phyloP scores from a whole-genome alignment of 306 rosid genomes.

The Hylodesmum podocarpum region DNA sequence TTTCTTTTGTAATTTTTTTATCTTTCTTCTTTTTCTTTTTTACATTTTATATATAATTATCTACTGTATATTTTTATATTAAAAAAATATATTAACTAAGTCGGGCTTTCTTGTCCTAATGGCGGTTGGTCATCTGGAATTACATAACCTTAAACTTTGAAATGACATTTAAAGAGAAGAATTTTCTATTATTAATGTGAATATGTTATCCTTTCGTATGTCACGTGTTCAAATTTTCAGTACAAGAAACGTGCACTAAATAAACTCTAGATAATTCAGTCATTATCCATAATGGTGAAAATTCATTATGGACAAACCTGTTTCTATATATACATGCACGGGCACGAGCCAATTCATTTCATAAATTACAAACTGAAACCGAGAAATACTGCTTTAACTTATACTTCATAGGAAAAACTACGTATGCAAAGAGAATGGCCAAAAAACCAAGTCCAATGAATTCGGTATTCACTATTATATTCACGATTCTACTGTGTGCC shows the following conservation, averaged over 20 bases:
- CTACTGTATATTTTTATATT: too few species aligned
- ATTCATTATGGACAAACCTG: background rate
- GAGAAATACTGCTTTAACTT: background rate
- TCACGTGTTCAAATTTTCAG: background rate
- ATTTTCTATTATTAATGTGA: background rate
- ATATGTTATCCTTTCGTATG: too few species aligned
- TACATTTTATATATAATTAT: too few species aligned
- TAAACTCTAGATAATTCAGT: background rate
- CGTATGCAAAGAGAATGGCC: background rate
- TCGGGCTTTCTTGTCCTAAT: too few species aligned
- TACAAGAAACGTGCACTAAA: background rate
- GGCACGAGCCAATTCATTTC: background rate
- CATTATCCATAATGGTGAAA: background rate
- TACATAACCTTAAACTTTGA: too few species aligned
- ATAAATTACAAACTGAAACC: background rate
- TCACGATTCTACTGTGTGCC: background rate
- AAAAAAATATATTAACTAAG: too few species aligned
- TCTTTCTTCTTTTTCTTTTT: too few species aligned
- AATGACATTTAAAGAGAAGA: too few species aligned
- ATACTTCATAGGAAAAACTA: background rate
- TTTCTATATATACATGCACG: background rate
- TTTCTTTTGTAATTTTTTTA: too few species aligned
- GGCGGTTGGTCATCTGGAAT: too few species aligned
- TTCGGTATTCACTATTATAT: background rate
- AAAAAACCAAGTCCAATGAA: background rate